Evolutionary conservation across 179 eudicot genomes (phyloP).

Genomic region (Spinacia oleracea): DNA sequence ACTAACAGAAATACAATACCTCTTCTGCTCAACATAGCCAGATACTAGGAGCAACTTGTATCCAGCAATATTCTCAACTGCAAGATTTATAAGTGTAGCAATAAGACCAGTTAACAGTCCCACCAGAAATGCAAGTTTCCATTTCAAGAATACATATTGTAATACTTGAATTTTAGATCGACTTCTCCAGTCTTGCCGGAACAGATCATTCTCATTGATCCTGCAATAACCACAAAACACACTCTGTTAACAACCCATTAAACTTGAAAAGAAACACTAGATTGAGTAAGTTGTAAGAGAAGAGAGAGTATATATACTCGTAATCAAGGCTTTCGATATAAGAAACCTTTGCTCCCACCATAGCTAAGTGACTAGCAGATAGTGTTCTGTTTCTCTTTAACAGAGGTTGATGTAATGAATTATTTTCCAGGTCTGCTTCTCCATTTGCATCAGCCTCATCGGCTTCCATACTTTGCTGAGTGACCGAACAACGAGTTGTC

Average conservation of each 20-base stretch:
- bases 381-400: constrained; percentile 66
- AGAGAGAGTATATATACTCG: constrained; percentile 46
- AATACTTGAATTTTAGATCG: constrained; percentile 74
- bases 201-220: constrained; percentile 91
- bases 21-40: constrained; percentile 50
- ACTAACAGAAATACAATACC: constrained; percentile 48
- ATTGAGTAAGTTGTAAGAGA: background rate
- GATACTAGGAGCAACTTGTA: constrained; percentile 72
- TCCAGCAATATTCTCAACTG: constrained; percentile 87
- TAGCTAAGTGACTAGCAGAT: constrained; percentile 75
- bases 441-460: constrained; percentile 35
- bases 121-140: constrained; percentile 77
- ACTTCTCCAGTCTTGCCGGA: constrained; percentile 96
- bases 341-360: constrained; percentile 91
- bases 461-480: constrained; percentile 28
- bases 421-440: constrained; percentile 43
- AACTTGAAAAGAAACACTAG: background rate
- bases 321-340: constrained; percentile 92
- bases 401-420: constrained; percentile 57
- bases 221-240: constrained; percentile 41
- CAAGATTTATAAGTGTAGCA: constrained; percentile 81
- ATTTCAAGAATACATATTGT: constrained; percentile 76
- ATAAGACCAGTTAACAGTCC: constrained; percentile 79
- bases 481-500: background rate
- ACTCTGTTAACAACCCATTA: background rate